These are phyloP conservation scores for Penicillium sp. DNA, from an alignment of 2,329 filamentous ascomycete species.

Conservation along the genomic window DNA sequence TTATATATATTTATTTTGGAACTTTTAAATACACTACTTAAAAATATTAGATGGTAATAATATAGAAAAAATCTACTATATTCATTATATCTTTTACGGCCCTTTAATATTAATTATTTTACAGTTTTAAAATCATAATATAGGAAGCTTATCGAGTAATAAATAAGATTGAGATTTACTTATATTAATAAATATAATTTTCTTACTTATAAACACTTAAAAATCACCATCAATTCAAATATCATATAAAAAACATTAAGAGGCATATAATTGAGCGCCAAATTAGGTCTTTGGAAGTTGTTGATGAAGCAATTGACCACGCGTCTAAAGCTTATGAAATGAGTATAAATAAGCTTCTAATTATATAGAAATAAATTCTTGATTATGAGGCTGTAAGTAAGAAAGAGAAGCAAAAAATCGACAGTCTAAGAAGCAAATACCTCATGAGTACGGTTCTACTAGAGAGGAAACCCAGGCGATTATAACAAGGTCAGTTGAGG, in stretches of 20 bases:
- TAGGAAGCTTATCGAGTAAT: not conserved
- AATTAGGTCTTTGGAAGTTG: not conserved
- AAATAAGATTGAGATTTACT: not conserved
- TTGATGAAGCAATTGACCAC: not conserved
- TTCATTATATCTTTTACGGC: no score
- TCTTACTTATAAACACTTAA: not conserved
- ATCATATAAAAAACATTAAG: not conserved
- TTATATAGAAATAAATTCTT: not conserved
- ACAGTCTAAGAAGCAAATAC: not conserved
- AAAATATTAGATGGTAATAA: no score
- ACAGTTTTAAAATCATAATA: not conserved
- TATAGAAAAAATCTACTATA: no score
- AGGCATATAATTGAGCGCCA: not conserved
- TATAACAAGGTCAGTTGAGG: slow-evolving; percentile 1
- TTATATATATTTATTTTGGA: no score
- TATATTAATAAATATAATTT: slow-evolving; percentile 1
- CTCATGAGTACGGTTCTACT: not conserved
- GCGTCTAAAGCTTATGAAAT: slow-evolving; percentile 1
- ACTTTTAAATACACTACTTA: no score
- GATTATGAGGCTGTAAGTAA: not conserved
- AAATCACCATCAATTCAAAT: slow-evolving; percentile 1
- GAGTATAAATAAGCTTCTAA: slow-evolving; percentile 1
- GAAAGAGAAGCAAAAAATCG: not conserved
- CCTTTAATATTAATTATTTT: no score
- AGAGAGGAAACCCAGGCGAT: not conserved